Evolutionary conservation across 2,329 filamentous ascomycete genomes (phyloP).

Genomic region (Colletotrichum tanaceti): DNA sequence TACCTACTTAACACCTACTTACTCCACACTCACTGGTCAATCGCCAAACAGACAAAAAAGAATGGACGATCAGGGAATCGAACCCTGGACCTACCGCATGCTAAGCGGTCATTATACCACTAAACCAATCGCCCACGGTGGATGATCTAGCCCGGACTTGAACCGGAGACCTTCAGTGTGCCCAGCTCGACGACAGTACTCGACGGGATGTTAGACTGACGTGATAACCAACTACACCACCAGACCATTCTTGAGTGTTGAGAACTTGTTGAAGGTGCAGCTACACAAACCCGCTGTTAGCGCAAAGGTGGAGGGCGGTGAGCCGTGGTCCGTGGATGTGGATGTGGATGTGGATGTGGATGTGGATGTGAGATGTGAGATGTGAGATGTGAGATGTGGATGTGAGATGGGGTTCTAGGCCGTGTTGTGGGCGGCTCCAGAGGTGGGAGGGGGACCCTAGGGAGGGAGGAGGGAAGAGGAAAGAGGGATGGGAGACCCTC

Average conservation of each 20-base stretch:
- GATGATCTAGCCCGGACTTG: conserved; percentile 31
- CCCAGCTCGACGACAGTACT: no score
- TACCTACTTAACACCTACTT: not conserved
- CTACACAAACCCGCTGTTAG: conserved; percentile 7
- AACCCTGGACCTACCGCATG: conserved; percentile 34
- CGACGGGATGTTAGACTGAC: conserved; percentile 64
- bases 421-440: not conserved
- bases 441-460: not conserved
- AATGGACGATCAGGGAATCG: conserved; percentile 35
- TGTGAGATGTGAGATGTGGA: not conserved
- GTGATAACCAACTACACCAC: conserved; percentile 60
- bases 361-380: not conserved
- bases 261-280: fast-evolving
- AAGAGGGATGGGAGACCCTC: no score
- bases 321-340: no score
- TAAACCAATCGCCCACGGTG: conserved; percentile 33
- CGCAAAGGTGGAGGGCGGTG: not conserved
- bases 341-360: not conserved
- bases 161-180: conserved; percentile 38
- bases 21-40: not conserved
- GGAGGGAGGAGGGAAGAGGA: no score
- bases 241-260: conserved; percentile 22
- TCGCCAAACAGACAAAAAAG: conserved; percentile 1
- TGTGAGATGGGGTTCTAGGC: not conserved
- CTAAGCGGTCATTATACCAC: conserved; percentile 39